Percentiles rank a stretch among this genome's conserved stretches.
phyloP scores from a whole-genome alignment of 2,329 filamentous ascomycete species.

The Gremmenia infestans region DNA sequence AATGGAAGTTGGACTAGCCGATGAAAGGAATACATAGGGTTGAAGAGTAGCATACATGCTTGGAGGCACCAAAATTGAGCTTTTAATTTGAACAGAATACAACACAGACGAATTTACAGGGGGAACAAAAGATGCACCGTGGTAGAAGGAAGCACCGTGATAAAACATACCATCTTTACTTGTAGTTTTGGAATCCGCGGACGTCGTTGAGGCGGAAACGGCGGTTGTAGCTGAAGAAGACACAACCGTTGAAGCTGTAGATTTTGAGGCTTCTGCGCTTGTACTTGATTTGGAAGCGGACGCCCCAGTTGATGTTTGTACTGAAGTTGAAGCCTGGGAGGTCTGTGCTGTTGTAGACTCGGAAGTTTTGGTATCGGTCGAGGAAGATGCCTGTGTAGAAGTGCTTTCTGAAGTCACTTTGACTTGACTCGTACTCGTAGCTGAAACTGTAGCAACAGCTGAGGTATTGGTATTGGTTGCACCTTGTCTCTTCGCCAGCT shows the following conservation, averaged over 20 bases:
- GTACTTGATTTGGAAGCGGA: background rate
- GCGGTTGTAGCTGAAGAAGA: background rate
- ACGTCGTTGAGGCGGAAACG: background rate
- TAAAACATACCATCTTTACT: background rate
- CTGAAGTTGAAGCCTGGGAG: background rate
- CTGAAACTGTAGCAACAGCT: constrained; percentile 13
- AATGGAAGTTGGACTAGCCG: background rate
- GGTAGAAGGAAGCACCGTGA: background rate
- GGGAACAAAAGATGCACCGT: background rate
- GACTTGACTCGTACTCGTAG: constrained; percentile 1
- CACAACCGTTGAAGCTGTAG: background rate
- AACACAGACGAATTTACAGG: background rate
- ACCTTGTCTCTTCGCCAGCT: constrained; percentile 58
- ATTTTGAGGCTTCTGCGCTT: background rate
- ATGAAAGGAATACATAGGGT: background rate
- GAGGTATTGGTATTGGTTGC: constrained; percentile 19
- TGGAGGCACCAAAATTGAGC: background rate
- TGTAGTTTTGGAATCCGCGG: background rate
- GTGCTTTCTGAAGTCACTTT: background rate
- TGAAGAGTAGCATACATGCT: background rate
- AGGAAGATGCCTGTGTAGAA: background rate
- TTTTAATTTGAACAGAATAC: background rate
- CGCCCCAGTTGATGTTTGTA: background rate
- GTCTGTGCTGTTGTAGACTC: background rate
- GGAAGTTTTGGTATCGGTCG: background rate